phyloP scores from a whole-genome alignment of 2,329 filamentous ascomycete species.

The Colletotrichum gloeosporioides region DNA sequence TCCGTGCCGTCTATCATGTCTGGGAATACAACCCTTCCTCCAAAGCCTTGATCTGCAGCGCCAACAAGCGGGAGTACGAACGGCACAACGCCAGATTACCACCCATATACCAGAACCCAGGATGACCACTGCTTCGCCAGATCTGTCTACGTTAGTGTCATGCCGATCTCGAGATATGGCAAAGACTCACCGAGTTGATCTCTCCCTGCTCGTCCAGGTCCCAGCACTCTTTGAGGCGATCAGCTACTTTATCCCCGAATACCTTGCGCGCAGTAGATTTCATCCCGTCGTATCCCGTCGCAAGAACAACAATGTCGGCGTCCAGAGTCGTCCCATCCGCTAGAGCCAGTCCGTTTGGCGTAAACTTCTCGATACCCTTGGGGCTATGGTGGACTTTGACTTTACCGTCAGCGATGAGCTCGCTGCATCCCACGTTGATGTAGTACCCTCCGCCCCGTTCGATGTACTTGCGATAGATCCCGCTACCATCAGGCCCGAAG shows the following conservation, averaged over 20 bases:
- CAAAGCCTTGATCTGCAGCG: conserved; percentile 56
- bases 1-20: conserved; percentile 18
- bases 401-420: conserved; percentile 67
- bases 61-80: conserved; percentile 61
- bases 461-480: conserved; percentile 67
- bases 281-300: conserved; percentile 74
- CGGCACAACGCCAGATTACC: conserved; percentile 69
- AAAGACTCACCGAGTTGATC: conserved; percentile 31
- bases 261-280: conserved; percentile 64
- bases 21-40: conserved; percentile 42
- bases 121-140: conserved; percentile 66
- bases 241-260: conserved; percentile 66
- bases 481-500: conserved; percentile 58
- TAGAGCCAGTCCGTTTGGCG: conserved; percentile 49
- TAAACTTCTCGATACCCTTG: conserved; percentile 55
- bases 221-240: conserved; percentile 65
- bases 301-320: conserved; percentile 68
- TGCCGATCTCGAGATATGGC: background rate
- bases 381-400: conserved; percentile 67
- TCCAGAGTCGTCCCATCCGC: conserved; percentile 61
- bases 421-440: conserved; percentile 69
- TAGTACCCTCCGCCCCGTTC: conserved; percentile 74
- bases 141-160: conserved; percentile 37
- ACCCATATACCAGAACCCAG: conserved; percentile 70
- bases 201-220: conserved; percentile 65